Evolutionary conservation across 1,139 yeast genomes (phyloP).

Genomic region (Scheffersomyces illinoinensis): DNA sequence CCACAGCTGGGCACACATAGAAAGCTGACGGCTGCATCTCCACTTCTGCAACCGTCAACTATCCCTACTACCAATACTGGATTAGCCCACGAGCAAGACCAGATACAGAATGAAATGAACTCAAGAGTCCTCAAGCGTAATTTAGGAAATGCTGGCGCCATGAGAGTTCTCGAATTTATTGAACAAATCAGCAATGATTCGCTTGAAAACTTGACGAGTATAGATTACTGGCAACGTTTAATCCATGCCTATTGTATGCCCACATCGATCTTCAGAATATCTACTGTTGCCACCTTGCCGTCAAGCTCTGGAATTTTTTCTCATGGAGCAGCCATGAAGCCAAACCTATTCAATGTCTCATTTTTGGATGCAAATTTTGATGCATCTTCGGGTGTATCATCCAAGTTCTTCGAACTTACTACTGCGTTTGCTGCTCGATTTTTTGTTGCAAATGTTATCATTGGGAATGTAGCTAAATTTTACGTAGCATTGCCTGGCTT

Average conservation of each 20-base stretch:
- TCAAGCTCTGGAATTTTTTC: neutral
- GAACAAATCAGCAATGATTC: constrained; percentile 40
- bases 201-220: constrained; percentile 24
- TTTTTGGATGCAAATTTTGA: neutral
- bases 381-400: constrained; percentile 1
- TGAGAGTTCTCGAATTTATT: constrained; percentile 39
- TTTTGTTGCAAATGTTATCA: constrained; percentile 51
- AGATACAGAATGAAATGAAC: constrained; percentile 35
- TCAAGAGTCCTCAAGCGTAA: constrained; percentile 40
- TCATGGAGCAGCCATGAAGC: neutral
- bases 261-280: constrained; percentile 28
- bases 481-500: constrained; percentile 64
- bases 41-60: neutral
- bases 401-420: constrained; percentile 64
- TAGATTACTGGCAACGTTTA: constrained; percentile 44
- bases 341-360: constrained; percentile 1
- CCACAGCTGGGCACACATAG: neutral
- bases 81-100: constrained; percentile 14
- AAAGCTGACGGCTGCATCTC: neutral
- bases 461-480: constrained; percentile 54
- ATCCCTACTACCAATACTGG: neutral
- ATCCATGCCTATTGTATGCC: constrained; percentile 38
- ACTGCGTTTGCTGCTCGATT: constrained; percentile 68
- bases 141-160: constrained; percentile 47
- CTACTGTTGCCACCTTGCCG: constrained; percentile 16